Base-by-base conservation (phyloP, 2,329 filamentous ascomycete genomes). In the Hortaea werneckii region DNA sequence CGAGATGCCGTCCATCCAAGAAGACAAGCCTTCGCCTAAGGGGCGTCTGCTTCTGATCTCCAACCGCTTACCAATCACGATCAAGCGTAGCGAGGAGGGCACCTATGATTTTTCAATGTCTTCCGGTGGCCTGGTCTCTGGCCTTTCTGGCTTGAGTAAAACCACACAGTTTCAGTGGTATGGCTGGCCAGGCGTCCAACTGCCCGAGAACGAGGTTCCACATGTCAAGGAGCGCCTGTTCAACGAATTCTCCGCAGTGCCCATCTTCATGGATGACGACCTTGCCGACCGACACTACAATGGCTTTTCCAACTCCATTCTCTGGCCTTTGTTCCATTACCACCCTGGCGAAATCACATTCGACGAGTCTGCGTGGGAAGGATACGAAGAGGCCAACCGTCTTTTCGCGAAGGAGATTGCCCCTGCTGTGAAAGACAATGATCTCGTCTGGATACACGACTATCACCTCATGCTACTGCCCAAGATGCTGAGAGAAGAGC, bases 241-340 rank as follows among this genome's bases (percentile, higher is more conserved):
- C 69, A 81, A 92, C 20, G 85, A 95, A 59, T 89, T 94, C 67
- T 82, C 84, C 56, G 89, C 90, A 6, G 80, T 94, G 37, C 90
- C 92, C 1, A 85, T 98, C 45, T 95, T 95, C 65, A 81, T 96
- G 60, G 85, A 89, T 50, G 87, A 95, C 58, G 88, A 96, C 56
- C 77, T 96, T 50, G 89, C 89, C 43, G 92, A 96, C 65, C 79
- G 83, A 52, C 92, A 96, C 68, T 96, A 98, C 75, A 98, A 98
- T 63, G 92, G 92, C 41, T 96, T 96, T 66, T 90, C 89, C 34
- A 96, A 98, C 68, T 94, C 87, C 6, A 96, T 96, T 65, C 82
- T 98, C 50, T 98, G 92, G 92, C 92, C 92, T 2, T 80, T 98
- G 35, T 94, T 98, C 74, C 92, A 96, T 72, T 96, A 96, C 70